Evolutionary conservation across 2,329 filamentous ascomycete genomes (phyloP), one percentile per base, ranked within the genome.

Genomic region (Didymella segeticola): DNA sequence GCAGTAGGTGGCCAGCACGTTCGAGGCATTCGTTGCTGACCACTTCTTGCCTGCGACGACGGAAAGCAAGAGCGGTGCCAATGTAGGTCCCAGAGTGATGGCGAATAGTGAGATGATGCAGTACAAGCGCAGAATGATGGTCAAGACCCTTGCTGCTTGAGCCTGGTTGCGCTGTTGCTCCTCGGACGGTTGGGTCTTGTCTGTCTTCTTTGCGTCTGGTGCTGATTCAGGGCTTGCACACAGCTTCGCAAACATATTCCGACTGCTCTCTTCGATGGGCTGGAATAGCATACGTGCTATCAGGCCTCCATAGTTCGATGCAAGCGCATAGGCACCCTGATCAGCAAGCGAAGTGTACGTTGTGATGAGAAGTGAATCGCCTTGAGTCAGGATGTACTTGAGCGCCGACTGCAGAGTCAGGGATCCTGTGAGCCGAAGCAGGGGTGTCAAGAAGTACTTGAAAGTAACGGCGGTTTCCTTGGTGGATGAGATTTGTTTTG

Each of bases 371-470:
- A 98, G 85, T 1, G 92, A 91, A 77, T 99, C 95, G 55, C 93
- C 95, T 76, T 98, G 92, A 0, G 95, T 98, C 46, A 99, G 84
- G 46, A 98, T 72, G 72, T 98, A 93, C 75, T 99, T 99, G 67
- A 98, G 86, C 17, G 91, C 77, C 29, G 90, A 93, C 76, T 99
- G 95, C 6, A 92, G 79, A 77, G 92, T 93, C 73, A 98, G 85
- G 67, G 89, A 96, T n/a, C 83, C 81, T 4, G 89, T 89, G 3
- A 98, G 83, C 14, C 83, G 83, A 23, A 95, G 77, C 1, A 96
- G 86, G 1, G 86, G 83, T 10, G 78, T 78, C 54, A 90, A 89
- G 69, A 97, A 91, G 50, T 69, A 67, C 23, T 53, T 64, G 25
- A 68, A 53, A 15, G 66, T 55, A 37, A 50, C 47, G 6, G 61